Evolutionary conservation across 805 yeast species (phyloP), one percentile per base, ranked within the genome.

Genomic region (Wickerhamomyces sydowiorum): DNA sequence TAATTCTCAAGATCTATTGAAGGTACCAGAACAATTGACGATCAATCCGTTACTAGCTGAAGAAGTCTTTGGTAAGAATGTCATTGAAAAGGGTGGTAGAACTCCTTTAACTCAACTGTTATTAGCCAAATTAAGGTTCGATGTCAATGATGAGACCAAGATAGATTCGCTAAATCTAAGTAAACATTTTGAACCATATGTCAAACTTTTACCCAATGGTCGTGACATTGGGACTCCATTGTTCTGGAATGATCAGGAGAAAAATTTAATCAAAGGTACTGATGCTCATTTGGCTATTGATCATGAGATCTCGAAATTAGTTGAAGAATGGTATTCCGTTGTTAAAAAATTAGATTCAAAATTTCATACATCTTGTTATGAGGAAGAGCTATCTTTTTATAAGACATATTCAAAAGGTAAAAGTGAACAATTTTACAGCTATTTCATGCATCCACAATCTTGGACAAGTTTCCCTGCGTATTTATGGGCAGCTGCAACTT

Each of bases 391-490:
- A n/a, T 31, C 47, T 10, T 61, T 61, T 40, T 63, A 60, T 52
- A 45, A 52, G 7, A 48, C 52, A 39, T 45, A 45, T 38, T 51
- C 47, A 31, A 44, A 39, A 12, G 52, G 54, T 0, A 48, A 46
- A 43, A 42, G 61, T 49, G 43, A 50, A 15, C 56, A 57, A 8
- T 51, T 54, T 31, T 52, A 54, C 5, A 44, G 47, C 2, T 54
- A 62, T 32, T 42, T 51, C 32, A 62, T 62, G 33, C 45, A 47
- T 20, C 56, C 54, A 13, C 39, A 33, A 5, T 68, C 73, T 36
- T 83, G 90, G 90, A 71, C 79, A 1, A 68, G 78, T 43, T 83
- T 85, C 51, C 67, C 78, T 1, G 80, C 78, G 6, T 89, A 81
- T 56, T 55, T 83, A 5, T 90, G 96, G 96, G 78, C 95, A 0